phyloP scores from a whole-genome alignment of 257 asterid species.

The Cordia subcordata region DNA sequence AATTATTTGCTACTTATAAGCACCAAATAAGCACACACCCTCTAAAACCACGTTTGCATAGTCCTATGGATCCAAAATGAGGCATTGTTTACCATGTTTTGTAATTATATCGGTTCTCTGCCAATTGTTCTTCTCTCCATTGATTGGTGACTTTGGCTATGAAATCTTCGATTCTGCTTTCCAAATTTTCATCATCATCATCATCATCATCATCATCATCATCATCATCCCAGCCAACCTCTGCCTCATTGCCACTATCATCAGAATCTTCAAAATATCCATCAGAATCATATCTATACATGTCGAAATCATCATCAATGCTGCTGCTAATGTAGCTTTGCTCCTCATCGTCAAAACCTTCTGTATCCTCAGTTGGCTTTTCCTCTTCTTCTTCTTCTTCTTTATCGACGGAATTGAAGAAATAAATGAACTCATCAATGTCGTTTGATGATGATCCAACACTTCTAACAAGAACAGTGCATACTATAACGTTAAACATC shows the following conservation, averaged over 20 bases:
- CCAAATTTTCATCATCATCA: constrained; percentile 15
- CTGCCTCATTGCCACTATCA: neutral
- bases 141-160: neutral
- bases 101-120: neutral
- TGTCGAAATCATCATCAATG: neutral
- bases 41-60: no score
- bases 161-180: constrained; percentile 29
- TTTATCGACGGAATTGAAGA: neutral
- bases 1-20: no score
- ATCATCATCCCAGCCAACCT: constrained; percentile 3
- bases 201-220: constrained; percentile 12
- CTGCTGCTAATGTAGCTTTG: neutral
- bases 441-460: constrained; percentile 12
- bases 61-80: no score
- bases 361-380: neutral
- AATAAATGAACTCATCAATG: constrained; percentile 7
- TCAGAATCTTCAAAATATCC: constrained; percentile 2
- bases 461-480: constrained; percentile 7
- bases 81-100: neutral
- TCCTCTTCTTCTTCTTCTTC: neutral
- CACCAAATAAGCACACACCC: no score
- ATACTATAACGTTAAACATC: constrained; percentile 16
- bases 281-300: neutral
- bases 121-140: neutral
- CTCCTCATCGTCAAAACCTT: neutral